These are phyloP conservation scores for Hymenoscyphus fraxineus DNA, from an alignment of 2,329 filamentous ascomycete species.

Conservation along the genomic window DNA sequence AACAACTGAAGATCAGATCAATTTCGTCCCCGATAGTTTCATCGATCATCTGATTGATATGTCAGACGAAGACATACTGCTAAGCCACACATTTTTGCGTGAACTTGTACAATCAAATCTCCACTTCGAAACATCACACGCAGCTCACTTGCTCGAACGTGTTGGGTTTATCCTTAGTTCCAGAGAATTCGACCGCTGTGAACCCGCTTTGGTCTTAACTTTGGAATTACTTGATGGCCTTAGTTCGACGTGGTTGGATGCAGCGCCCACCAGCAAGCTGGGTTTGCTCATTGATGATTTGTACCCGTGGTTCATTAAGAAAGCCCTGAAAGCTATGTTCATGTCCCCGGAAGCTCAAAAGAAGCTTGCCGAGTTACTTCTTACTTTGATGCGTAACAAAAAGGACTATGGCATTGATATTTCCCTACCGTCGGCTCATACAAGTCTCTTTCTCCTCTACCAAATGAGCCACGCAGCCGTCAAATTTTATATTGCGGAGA, in stretches of 20 bases:
- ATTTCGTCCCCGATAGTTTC: constrained; percentile 48
- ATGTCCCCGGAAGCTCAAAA: constrained; percentile 68
- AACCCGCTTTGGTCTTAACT: constrained; percentile 65
- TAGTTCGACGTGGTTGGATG: constrained; percentile 26
- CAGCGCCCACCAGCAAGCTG: constrained; percentile 47
- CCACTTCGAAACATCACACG: constrained; percentile 45
- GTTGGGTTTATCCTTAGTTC: constrained; percentile 50
- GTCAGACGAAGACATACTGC: constrained; percentile 51
- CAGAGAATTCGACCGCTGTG: constrained; percentile 66
- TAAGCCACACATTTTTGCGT: constrained; percentile 46
- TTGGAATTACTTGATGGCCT: constrained; percentile 62
- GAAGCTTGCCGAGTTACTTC: constrained; percentile 63
- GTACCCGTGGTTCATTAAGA: constrained; percentile 72
- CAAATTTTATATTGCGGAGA: constrained; percentile 70
- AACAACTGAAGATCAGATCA: constrained; percentile 28
- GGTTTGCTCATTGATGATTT: constrained; percentile 67
- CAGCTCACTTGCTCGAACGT: constrained; percentile 46
- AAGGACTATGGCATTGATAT: constrained; percentile 56
- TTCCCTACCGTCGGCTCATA: constrained; percentile 48
- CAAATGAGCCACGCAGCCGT: constrained; percentile 62
- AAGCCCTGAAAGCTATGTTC: constrained; percentile 62
- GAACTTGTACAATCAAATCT: constrained; percentile 55
- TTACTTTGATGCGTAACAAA: constrained; percentile 63
- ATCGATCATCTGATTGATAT: constrained; percentile 48
- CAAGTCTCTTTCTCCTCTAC: constrained; percentile 71